These are phyloP conservation scores for Grosmannia serpens DNA, from an alignment of 2,329 filamentous ascomycete species.

Conservation along the genomic window DNA sequence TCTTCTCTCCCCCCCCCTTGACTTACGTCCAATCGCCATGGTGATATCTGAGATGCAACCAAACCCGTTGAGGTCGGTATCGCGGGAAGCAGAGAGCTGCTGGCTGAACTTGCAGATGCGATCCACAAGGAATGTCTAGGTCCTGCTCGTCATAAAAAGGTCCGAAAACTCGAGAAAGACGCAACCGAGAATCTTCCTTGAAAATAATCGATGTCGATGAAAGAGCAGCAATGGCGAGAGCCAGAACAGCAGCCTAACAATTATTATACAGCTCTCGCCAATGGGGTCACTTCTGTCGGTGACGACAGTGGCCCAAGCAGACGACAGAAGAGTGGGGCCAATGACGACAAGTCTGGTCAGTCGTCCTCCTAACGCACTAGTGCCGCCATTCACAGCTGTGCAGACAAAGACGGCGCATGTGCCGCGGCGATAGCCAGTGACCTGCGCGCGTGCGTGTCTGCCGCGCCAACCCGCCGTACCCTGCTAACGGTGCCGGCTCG, in stretches of 20 bases:
- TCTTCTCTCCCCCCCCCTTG: not conserved
- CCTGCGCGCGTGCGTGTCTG: not conserved
- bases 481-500: not conserved
- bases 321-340: not conserved
- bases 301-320: not conserved
- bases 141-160: not conserved
- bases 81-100: too few species aligned
- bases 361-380: not conserved
- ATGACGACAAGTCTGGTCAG: not conserved
- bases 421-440: not conserved
- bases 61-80: not conserved
- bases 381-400: not conserved
- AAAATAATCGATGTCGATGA: not conserved
- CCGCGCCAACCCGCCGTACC: not conserved
- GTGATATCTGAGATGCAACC: not conserved
- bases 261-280: not conserved
- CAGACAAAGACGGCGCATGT: not conserved
- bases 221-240: not conserved
- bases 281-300: not conserved
- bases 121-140: not conserved
- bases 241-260: not conserved
- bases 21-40: not conserved
- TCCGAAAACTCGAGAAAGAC: not conserved
- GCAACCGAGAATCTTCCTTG: too few species aligned
- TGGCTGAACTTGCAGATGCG: too few species aligned